Conservation (phyloP, 768 basidiomycete species). For the Trametes cinnabarina region DNA sequence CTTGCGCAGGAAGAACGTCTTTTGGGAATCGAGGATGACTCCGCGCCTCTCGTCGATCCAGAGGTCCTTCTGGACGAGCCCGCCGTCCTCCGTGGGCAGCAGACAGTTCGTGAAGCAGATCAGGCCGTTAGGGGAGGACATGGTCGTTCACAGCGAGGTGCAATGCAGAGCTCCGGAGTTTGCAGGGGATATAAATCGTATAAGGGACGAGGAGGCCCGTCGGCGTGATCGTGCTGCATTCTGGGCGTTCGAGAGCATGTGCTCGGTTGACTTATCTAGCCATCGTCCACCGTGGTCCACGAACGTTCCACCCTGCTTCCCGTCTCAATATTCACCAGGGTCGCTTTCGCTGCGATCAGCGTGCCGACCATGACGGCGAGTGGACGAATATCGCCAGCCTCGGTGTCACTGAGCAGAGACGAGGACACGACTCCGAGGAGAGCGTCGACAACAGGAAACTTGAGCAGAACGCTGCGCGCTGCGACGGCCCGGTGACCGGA, state of each 20-base stretch:
- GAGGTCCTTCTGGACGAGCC: slow-evolving; percentile 67
- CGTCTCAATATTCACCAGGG: not conserved
- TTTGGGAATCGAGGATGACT: slow-evolving; percentile 70
- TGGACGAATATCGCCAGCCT: not conserved
- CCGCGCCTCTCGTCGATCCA: slow-evolving; percentile 81
- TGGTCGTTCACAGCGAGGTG: slow-evolving; percentile 8
- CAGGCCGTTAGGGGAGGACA: slow-evolving; percentile 56
- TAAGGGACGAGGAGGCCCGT: no score
- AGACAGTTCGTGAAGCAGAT: slow-evolving; percentile 88
- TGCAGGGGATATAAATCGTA: not conserved
- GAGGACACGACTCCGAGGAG: not conserved
- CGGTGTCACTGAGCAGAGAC: not conserved
- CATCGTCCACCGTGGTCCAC: slow-evolving; percentile 7
- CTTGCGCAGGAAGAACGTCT: slow-evolving; percentile 62
- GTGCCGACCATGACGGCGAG: not conserved
- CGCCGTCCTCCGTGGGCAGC: slow-evolving; percentile 77
- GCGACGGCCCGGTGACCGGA: no score
- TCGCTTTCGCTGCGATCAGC: not conserved
- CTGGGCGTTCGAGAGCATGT: slow-evolving; percentile 14
- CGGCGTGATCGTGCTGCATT: slow-evolving; percentile 3
- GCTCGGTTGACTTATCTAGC: slow-evolving; percentile 10
- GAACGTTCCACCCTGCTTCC: slow-evolving; percentile 13
- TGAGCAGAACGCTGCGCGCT: no score
- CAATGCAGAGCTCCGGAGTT: not conserved
- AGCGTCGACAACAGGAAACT: not conserved